Conservation (phyloP, 169 alveolate species). For the Plasmodium fragile region DNA sequence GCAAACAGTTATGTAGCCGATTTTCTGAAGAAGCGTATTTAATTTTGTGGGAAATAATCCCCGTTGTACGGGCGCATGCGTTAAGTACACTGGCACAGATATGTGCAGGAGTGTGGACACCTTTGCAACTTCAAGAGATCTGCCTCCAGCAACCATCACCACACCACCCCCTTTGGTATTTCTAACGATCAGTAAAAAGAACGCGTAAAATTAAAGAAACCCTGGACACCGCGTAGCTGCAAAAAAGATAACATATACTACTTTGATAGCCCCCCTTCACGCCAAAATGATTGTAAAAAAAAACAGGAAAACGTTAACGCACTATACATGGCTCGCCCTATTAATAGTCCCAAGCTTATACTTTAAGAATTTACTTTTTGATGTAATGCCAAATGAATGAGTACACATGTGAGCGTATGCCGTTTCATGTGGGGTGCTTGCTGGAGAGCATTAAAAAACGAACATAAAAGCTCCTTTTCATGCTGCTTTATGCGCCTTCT, state of each 20-base stretch:
- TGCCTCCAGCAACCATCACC: not conserved
- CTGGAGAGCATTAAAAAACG: not conserved
- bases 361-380: constrained; percentile 57
- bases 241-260: not conserved
- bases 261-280: not conserved
- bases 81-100: not conserved
- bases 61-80: not conserved
- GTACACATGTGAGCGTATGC: constrained; percentile 1
- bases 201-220: constrained; percentile 1
- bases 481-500: not conserved
- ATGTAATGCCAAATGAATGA: constrained; percentile 50
- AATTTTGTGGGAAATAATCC: not conserved
- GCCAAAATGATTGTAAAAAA: constrained; percentile 62
- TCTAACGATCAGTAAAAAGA: not conserved
- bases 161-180: not conserved
- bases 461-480: not conserved
- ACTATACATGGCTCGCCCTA: constrained; percentile 34
- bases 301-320: constrained; percentile 40
- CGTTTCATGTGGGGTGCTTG: not conserved
- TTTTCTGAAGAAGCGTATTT: not conserved
- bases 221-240: not conserved
- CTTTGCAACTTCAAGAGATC: not conserved
- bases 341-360: constrained; percentile 45
- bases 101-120: not conserved
- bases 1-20: not conserved